These are phyloP conservation scores for Fraxinus albicans DNA, from an alignment of 305 asterid genomes.

Conservation along the genomic window DNA sequence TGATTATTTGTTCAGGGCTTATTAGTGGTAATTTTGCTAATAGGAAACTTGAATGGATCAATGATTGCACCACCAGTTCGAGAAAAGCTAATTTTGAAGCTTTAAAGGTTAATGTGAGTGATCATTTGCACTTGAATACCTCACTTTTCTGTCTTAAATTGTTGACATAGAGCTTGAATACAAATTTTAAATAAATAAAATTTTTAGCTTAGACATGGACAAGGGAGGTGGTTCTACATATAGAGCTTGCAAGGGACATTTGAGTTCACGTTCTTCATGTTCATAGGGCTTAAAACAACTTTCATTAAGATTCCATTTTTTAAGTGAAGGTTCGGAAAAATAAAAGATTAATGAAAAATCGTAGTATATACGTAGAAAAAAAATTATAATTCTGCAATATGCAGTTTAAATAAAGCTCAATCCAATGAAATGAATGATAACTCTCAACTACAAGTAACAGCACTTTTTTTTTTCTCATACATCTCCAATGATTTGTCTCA, in stretches of 20 bases:
- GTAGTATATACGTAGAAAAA: not conserved
- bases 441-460: not conserved
- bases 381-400: not conserved
- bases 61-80: slow-evolving; percentile 30
- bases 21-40: slow-evolving; percentile 27
- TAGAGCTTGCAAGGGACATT: not conserved
- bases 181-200: not conserved
- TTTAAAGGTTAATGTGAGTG: slow-evolving; percentile 42
- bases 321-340: not conserved
- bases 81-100: slow-evolving; percentile 39
- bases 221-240: not conserved
- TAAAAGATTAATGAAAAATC: not conserved
- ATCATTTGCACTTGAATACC: slow-evolving; percentile 4
- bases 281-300: not conserved
- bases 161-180: not conserved
- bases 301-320: not conserved
- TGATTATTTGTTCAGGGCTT: slow-evolving; percentile 32
- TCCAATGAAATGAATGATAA: not conserved
- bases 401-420: not conserved
- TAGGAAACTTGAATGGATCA: slow-evolving; percentile 44
- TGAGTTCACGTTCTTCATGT: not conserved
- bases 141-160: not conserved
- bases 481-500: not conserved
- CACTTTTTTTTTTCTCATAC: not conserved
- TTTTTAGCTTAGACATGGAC: not conserved